phyloP scores from a whole-genome alignment of 1,284 basidiomycete genomes.

The Cryptococcus neoformans region DNA sequence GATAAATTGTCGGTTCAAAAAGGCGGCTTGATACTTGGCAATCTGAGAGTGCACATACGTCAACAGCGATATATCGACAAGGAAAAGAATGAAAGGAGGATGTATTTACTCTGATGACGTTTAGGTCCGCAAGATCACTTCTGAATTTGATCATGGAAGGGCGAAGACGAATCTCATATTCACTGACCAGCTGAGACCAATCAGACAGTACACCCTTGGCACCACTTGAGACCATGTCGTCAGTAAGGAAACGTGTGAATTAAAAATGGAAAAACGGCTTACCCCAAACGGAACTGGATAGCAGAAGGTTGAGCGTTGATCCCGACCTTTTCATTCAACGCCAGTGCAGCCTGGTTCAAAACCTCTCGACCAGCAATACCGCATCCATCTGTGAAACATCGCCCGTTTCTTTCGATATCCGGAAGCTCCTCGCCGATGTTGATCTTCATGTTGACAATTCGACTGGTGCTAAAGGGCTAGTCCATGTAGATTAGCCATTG shows the following conservation, averaged over 20 bases:
- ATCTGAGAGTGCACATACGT: slow-evolving; percentile 19
- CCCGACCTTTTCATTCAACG: slow-evolving; percentile 28
- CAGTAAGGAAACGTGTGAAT: slow-evolving; percentile 3
- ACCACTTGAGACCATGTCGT: slow-evolving; percentile 25
- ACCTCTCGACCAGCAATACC: slow-evolving; percentile 39
- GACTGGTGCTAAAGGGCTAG: slow-evolving; percentile 41
- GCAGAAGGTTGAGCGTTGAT: slow-evolving; percentile 37
- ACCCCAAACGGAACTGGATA: slow-evolving; percentile 48
- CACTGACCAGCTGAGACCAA: slow-evolving; percentile 35
- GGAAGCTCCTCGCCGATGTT: slow-evolving; percentile 17
- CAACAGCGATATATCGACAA: no score
- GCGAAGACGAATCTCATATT: slow-evolving; percentile 37
- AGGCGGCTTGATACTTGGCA: slow-evolving; percentile 45
- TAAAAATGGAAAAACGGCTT: slow-evolving; percentile 1
- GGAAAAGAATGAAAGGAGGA: background rate
- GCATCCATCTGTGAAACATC: slow-evolving; percentile 48
- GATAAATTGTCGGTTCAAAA: slow-evolving; percentile 50
- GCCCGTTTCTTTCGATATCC: slow-evolving; percentile 28
- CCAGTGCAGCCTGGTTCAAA: slow-evolving; percentile 35
- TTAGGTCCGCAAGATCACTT: slow-evolving; percentile 31
- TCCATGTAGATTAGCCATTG: background rate
- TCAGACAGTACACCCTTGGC: slow-evolving; percentile 47
- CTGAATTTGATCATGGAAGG: slow-evolving; percentile 46
- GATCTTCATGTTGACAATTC: slow-evolving; percentile 32
- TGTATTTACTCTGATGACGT: slow-evolving; percentile 39